These are phyloP conservation scores for Anisodus tanguticus DNA, from an alignment of 257 asterid species.

Conservation along the genomic window DNA sequence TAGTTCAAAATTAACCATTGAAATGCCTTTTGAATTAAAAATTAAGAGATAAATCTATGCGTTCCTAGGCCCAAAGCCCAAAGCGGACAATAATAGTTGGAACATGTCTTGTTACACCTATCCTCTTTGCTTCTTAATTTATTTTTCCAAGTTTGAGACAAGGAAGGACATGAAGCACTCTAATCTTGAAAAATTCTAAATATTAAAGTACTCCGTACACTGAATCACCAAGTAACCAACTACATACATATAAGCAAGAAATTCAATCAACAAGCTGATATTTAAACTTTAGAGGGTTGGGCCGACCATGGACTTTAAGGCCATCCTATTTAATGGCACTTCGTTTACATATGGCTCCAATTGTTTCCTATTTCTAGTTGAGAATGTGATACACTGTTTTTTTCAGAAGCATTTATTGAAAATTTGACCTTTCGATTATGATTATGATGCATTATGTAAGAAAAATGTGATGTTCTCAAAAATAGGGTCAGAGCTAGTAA, in stretches of 20 bases:
- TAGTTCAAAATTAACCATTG: too few species aligned
- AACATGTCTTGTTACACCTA: too few species aligned
- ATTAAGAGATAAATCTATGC: too few species aligned
- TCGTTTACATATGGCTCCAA: not conserved
- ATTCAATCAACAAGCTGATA: not conserved
- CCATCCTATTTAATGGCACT: not conserved
- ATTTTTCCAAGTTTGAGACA: too few species aligned
- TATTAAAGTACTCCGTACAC: too few species aligned
- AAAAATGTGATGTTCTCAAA: not conserved
- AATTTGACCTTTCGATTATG: conserved; percentile 8
- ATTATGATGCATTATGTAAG: not conserved
- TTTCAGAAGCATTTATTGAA: not conserved
- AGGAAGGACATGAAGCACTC: too few species aligned
- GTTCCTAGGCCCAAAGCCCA: too few species aligned
- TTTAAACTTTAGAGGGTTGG: not conserved
- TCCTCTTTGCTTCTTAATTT: not conserved
- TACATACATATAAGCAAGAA: not conserved
- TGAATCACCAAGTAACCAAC: conserved; percentile 5
- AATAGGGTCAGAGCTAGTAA: not conserved
- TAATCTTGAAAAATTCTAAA: too few species aligned
- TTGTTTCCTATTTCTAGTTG: not conserved
- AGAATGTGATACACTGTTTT: not conserved
- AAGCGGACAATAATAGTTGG: too few species aligned
- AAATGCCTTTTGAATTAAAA: too few species aligned
- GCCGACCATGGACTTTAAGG: conserved; percentile 19